Evolutionary conservation across 2,329 filamentous ascomycete genomes (phyloP).

Genomic region (Berkeleyomyces basicola): DNA sequence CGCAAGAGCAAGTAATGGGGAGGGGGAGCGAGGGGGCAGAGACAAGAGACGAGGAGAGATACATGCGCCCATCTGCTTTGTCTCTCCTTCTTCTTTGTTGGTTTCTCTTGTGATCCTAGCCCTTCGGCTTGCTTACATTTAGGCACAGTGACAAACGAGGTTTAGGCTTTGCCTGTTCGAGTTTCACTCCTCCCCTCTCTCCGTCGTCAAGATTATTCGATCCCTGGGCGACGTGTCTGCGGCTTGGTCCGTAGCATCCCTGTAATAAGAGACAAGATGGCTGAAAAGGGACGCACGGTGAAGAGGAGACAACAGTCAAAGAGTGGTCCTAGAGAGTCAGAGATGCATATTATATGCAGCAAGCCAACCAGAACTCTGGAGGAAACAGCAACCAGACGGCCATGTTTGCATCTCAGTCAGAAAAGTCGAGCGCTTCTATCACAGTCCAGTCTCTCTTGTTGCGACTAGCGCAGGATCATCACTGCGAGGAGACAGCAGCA

Average conservation of each 20-base stretch:
- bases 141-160: not conserved
- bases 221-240: not conserved
- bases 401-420: not conserved
- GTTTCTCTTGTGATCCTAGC: not conserved
- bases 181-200: not conserved
- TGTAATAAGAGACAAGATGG: not conserved
- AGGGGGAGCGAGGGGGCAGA: not conserved
- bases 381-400: not conserved
- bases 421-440: not conserved
- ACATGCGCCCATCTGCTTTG: no score
- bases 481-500: not conserved
- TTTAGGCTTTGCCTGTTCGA: not conserved
- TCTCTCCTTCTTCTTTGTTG: not conserved
- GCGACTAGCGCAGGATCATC: not conserved
- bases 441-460: not conserved
- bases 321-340: not conserved
- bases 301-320: not conserved
- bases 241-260: constrained; percentile 1
- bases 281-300: not conserved
- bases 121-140: not conserved
- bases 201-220: not conserved
- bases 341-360: not conserved
- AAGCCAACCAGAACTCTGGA: not conserved
- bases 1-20: not conserved
- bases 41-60: no score